Conservation (phyloP, 139 green algal genomes). For the Chlorokybus atmophyticus region DNA sequence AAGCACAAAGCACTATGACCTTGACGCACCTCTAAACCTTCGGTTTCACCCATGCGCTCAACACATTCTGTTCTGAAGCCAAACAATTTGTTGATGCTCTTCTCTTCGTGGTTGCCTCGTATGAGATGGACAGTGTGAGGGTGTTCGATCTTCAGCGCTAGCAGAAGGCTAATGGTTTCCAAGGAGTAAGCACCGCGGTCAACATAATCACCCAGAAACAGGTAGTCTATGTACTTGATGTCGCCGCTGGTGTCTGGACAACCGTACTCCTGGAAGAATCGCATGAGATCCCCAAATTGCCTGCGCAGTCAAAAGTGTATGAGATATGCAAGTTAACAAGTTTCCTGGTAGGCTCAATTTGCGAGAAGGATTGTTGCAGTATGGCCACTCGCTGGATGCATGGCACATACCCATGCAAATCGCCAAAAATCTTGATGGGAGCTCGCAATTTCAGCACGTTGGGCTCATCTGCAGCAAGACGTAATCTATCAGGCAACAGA, state of each 20-base stretch:
- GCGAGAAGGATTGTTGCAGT: too few species aligned
- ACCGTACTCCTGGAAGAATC: conserved; percentile 98
- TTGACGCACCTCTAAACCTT: neutral
- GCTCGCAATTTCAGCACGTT: conserved; percentile 67
- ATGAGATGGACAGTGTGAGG: conserved; percentile 87
- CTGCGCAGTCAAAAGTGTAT: too few species aligned
- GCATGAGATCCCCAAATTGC: conserved; percentile 98
- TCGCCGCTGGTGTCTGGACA: conserved; percentile 85
- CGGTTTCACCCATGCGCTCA: conserved; percentile 56
- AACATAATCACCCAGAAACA: conserved; percentile 74
- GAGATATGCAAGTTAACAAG: too few species aligned
- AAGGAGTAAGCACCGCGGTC: conserved; percentile 65
- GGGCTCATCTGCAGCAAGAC: too few species aligned
- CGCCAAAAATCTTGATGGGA: conserved; percentile 97
- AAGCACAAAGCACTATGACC: neutral
- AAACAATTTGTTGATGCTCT: conserved; percentile 98
- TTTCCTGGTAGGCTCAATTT: too few species aligned
- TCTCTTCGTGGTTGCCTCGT: conserved; percentile 90
- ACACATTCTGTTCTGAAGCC: conserved; percentile 96
- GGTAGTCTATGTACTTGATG: conserved; percentile 93
- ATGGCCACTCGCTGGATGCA: too few species aligned
- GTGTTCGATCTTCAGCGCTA: conserved; percentile 75
- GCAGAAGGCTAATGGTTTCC: conserved; percentile 62
- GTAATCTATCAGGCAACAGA: too few species aligned
- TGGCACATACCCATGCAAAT: conserved; percentile 94